phyloP scores from a whole-genome alignment of 2,329 filamentous ascomycete species.

The Fusarium chaquense region DNA sequence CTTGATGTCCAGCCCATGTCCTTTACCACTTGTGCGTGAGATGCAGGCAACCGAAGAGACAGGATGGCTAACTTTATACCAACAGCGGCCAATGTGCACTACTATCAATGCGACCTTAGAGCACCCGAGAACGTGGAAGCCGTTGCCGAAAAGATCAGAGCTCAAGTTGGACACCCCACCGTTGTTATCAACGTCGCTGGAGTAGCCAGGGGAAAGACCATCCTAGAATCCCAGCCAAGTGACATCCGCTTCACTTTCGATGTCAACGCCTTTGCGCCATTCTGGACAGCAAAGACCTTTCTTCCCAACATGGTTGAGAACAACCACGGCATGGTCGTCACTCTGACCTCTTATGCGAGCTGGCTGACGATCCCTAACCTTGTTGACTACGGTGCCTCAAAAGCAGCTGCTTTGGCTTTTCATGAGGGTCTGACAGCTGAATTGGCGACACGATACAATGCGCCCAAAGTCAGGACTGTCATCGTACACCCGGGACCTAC shows the following conservation, averaged over 20 bases:
- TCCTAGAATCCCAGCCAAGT: conserved; percentile 68
- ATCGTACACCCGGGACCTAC: conserved; percentile 67
- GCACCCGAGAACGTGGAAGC: conserved; percentile 64
- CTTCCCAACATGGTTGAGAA: conserved; percentile 71
- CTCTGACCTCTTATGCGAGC: conserved; percentile 73
- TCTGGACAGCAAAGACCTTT: conserved; percentile 74
- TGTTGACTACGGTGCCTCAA: conserved; percentile 75
- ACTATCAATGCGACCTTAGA: conserved; percentile 78
- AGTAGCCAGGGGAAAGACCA: conserved; percentile 69
- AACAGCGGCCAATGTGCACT: conserved; percentile 67
- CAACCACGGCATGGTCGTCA: conserved; percentile 81
- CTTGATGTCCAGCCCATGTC: conserved; percentile 75
- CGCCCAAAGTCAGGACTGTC: conserved; percentile 74
- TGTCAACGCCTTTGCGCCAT: conserved; percentile 77
- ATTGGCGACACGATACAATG: conserved; percentile 69
- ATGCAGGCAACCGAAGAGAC: conserved; percentile 1
- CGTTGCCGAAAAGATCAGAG: conserved; percentile 65
- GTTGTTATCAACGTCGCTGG: conserved; percentile 81
- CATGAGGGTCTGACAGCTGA: conserved; percentile 74
- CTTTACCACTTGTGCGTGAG: conserved; percentile 61
- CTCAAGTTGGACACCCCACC: conserved; percentile 71
- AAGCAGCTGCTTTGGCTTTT: conserved; percentile 74
- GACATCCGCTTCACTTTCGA: conserved; percentile 76
- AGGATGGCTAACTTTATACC: conserved; percentile 16
- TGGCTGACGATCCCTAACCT: conserved; percentile 71